phyloP scores from a whole-genome alignment of 2,329 filamentous ascomycete species.

The Nemania bipapillata region DNA sequence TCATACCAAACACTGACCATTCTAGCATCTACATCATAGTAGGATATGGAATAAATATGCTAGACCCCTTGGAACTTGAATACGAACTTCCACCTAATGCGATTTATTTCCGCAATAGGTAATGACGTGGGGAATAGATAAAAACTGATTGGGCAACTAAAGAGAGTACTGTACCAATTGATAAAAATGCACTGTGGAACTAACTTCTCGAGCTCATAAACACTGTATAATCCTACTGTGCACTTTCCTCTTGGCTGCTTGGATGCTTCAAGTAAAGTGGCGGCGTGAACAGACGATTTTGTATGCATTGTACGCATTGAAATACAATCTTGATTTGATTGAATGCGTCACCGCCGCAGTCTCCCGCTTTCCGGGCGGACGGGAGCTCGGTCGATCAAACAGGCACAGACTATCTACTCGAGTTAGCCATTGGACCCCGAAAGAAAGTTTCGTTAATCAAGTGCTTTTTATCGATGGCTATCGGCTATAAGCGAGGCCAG shows the following conservation, averaged over 20 bases:
- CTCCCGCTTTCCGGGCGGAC: constrained; percentile 16
- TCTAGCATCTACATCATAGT: no score
- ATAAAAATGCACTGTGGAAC: not conserved
- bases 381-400: constrained; percentile 34
- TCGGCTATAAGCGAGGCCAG: not conserved
- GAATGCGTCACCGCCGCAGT: constrained; percentile 7
- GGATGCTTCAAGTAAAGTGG: constrained; percentile 10
- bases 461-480: not conserved
- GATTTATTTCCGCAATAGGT: constrained; percentile 22
- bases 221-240: constrained; percentile 6
- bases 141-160: constrained; percentile 15
- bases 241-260: constrained; percentile 1
- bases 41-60: no score
- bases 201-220: not conserved
- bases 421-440: not conserved
- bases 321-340: constrained; percentile 21
- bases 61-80: no score
- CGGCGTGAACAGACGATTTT: constrained; percentile 13
- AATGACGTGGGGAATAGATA: not conserved
- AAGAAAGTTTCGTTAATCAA: not conserved
- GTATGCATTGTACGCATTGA: constrained; percentile 25
- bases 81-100: no score
- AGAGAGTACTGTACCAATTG: not conserved
- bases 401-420: constrained; percentile 25
- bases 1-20: no score